Conservation (phyloP, 177 flowering plant species). For the Tripterygium wilfordii region DNA sequence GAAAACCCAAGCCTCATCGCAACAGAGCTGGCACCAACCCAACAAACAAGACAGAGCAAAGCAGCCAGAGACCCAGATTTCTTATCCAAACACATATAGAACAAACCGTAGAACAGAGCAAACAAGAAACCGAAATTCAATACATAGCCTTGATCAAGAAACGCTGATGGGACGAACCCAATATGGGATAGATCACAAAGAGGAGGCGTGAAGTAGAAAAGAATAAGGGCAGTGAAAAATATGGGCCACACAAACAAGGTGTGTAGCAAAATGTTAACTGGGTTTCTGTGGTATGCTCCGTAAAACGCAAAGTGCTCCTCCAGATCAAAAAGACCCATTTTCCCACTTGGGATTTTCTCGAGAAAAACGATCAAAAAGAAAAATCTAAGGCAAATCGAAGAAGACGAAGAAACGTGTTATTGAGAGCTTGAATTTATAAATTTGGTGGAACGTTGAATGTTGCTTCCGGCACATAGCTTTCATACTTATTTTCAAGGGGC, state of each 20-base stretch:
- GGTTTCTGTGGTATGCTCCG: constrained; percentile 90
- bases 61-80: constrained; percentile 90
- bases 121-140: constrained; percentile 56
- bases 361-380: neutral
- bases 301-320: constrained; percentile 88
- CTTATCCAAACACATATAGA: constrained; percentile 56
- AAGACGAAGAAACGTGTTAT: neutral
- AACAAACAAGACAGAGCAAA: constrained; percentile 49
- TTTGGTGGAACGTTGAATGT: no score
- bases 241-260: constrained; percentile 87
- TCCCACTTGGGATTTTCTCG: constrained; percentile 14
- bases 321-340: constrained; percentile 50
- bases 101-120: constrained; percentile 42
- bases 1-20: no score
- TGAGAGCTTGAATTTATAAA: no score
- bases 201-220: constrained; percentile 58
- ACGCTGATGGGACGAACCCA: constrained; percentile 11
- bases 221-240: constrained; percentile 47
- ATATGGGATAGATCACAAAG: constrained; percentile 19
- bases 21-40: no score
- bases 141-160: constrained; percentile 17
- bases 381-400: no score
- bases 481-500: no score
- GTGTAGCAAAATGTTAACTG: constrained; percentile 62
- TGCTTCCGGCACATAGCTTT: no score